Base-by-base conservation (phyloP, 2,329 filamentous ascomycete species). In the Colletotrichum abscissum region DNA sequence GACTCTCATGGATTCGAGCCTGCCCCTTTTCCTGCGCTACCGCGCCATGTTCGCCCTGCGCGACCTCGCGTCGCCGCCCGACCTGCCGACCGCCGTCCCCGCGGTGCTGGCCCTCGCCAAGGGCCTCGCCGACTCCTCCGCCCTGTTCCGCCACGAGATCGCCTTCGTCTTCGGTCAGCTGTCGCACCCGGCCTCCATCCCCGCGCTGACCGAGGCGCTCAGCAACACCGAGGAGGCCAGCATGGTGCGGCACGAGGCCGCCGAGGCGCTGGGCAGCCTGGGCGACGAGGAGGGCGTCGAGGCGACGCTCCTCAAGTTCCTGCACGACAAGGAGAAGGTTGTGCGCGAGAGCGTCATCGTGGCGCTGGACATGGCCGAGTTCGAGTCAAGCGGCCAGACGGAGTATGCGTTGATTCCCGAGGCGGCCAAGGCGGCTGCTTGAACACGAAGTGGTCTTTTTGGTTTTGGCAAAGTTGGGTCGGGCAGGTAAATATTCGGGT, bases 111-210 rank as follows among this genome's bases (percentile, higher is more conserved):
- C 95, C 12, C 90, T 99, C 59, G 95, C 97, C 58, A 92, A 92
- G 80, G 97, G 97, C 19, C 92, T 99, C 78, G 87, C 88, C 38
- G 97, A 99, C 81, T 88, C 92, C 22, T 98, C 95, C 62, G 95
- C 95, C 5, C 91, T 99, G 8, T 98, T 99, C 89, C 92, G 97
- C 77, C 97, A 99, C 85, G 97, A 99, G 82, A 95, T 99, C 76
- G 97, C 97, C 16, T 99, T 99, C 81, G 97, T 99, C 16, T 99
- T 99, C 78, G 97, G 97, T 68, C 97, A 99, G 83, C 88, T 99
- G 65, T 95, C 94, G 68, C 97, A 99, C 80, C 97, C 97, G 1
- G 96, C 96, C n/a, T 98, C 95, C 1, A 98, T 99, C 77, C 95
- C 97, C 4, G 94, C 94, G 73, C 89, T 99, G 72, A 93, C 93